A percentile compares a stretch with the other conserved stretches of the same genome.
Evolutionary conservation across 805 yeast genomes (phyloP).

Genomic region (Candida takata): DNA sequence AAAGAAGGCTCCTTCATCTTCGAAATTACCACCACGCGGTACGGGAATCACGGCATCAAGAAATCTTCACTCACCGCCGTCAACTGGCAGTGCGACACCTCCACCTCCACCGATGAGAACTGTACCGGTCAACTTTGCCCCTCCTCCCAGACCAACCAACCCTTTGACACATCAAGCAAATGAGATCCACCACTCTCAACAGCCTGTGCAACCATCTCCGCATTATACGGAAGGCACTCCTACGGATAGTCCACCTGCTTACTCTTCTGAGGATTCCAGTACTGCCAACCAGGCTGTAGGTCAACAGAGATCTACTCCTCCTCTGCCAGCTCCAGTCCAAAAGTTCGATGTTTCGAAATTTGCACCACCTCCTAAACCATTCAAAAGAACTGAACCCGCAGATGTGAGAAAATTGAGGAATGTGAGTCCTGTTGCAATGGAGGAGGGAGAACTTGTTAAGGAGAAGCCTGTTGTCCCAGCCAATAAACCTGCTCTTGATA

Average conservation of each 20-base stretch:
- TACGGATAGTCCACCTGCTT: slow-evolving; percentile 6
- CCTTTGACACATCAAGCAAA: slow-evolving; percentile 6
- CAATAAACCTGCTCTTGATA: neutral
- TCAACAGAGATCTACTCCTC: too few relatives aligned
- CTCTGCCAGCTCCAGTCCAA: neutral
- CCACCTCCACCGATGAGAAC: slow-evolving; percentile 2
- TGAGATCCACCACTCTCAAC: too few relatives aligned
- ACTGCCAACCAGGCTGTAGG: too few relatives aligned
- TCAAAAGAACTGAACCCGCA: slow-evolving; percentile 2
- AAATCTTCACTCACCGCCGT: too few relatives aligned
- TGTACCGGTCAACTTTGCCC: slow-evolving; percentile 13
- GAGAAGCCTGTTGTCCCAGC: neutral
- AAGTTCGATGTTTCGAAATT: slow-evolving; percentile 7
- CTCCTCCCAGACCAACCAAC: slow-evolving; percentile 23
- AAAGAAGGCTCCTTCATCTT: neutral
- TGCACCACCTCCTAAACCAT: slow-evolving; percentile 22
- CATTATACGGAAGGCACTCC: too few relatives aligned
- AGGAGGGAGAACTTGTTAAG: neutral
- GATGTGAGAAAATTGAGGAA: too few relatives aligned
- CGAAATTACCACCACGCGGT: too few relatives aligned
- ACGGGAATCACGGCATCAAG: too few relatives aligned
- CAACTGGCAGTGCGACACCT: neutral
- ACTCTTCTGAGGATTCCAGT: neutral
- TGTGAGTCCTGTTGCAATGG: too few relatives aligned
- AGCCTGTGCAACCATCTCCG: too few relatives aligned